phyloP scores from a whole-genome alignment of 371 early-diverging fungal genomes.

The Apophysomyces variabilis region DNA sequence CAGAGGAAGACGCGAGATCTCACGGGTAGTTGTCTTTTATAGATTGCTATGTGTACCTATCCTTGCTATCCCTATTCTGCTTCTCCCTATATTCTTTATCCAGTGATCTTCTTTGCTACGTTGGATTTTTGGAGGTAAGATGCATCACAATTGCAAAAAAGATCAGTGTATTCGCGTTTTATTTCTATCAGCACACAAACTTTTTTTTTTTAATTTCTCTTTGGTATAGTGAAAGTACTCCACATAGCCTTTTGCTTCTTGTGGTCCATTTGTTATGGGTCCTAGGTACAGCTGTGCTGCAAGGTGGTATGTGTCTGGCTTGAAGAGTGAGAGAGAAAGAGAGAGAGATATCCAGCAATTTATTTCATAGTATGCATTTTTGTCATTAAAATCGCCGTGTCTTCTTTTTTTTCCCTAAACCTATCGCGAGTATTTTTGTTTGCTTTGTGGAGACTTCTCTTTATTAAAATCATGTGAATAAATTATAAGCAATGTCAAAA shows the following conservation, averaged over 20 bases:
- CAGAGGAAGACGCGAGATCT: too few species aligned
- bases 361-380: too few species aligned
- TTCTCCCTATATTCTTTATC: conserved; percentile 36
- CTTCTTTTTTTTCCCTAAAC: too few species aligned
- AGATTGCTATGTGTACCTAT: conserved; percentile 49
- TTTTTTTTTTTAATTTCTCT: neutral
- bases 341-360: neutral
- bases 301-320: conserved; percentile 23
- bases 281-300: conserved; percentile 19
- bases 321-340: neutral
- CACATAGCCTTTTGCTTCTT: conserved; percentile 25
- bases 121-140: conserved; percentile 50
- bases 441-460: too few species aligned
- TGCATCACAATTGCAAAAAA: too few species aligned
- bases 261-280: conserved; percentile 29
- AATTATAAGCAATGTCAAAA: too few species aligned
- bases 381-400: too few species aligned
- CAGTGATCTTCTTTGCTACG: conserved; percentile 40
- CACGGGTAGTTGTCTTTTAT: neutral
- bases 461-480: too few species aligned
- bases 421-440: too few species aligned
- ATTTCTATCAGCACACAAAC: neutral
- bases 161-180: too few species aligned
- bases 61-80: conserved; percentile 50
- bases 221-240: conserved; percentile 19